Evolutionary conservation across 2,329 filamentous ascomycete species (phyloP), one percentile per base, ranked within the genome.

Genomic region (Paraphoma chrysanthemicola): DNA sequence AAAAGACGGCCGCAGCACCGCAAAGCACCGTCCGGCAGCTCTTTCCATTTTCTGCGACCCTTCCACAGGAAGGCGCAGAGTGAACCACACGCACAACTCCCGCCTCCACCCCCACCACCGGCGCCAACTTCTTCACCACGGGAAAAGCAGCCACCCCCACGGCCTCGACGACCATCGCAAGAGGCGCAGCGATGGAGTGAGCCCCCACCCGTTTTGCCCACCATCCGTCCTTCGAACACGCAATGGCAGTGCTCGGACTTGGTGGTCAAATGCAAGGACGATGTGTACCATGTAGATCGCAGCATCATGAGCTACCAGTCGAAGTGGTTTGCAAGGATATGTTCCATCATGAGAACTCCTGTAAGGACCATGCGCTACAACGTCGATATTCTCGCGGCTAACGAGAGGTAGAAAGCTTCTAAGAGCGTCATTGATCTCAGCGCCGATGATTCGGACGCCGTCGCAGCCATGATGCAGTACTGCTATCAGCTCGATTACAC

Each of bases 391-490:
- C 31, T 11, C 9, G 3, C 1, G 8, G n/a, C 60, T 69, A 17
- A 71, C 44, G 44, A 30, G 2, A 5, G 30, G 3, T 36, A 72
- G 68, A 68, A 66, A 53, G 61, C 63, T 50, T 54, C 63, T 17
- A 66, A 64, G 42, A 63, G 64, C 14, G 59, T 63, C n/a, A 67
- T 73, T 17, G 70, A 73, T 48, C 58, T 73, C 16, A 70, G 70
- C 18, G 65, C 67, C 23, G 71, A 73, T 43, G 66, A 74, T 31
- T 65, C 72, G 9, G 63, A 61, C 36, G 68, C 70, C 38, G 69
- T 74, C 10, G 65, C 71, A 8, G 70, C 71, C 6, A 73, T 74
- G 72, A 67, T 74, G 51, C 69, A 72, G 44, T 74, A 72, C 46
- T 70, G 64, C 48, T 74, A 74, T 41, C 67, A 70, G 23, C 55